A percentile compares a stretch with the other conserved stretches of the same genome.
Evolutionary conservation across 2,329 filamentous ascomycete species (phyloP).

Genomic region (Lecanoromycetidae sp.): DNA sequence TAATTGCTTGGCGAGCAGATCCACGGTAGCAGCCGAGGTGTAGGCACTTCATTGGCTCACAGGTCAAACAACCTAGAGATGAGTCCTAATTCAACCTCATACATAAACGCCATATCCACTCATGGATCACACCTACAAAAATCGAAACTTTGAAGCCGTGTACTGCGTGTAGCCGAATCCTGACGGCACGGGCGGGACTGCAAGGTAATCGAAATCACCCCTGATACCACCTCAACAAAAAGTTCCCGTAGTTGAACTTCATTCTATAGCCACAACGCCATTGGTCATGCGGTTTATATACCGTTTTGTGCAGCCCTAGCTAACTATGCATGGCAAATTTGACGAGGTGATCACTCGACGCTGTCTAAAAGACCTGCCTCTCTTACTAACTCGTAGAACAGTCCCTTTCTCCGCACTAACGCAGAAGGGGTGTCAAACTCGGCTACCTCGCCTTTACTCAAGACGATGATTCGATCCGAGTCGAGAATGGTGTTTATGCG

Average conservation of each 20-base stretch:
- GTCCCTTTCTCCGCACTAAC: constrained; percentile 60
- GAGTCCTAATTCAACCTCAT: too few relatives aligned
- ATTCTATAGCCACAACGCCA: background rate
- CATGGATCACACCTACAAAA: too few relatives aligned
- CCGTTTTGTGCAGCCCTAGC: background rate
- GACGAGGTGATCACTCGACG: constrained; percentile 3
- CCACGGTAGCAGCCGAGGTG: too few relatives aligned
- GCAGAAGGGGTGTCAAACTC: constrained; percentile 83
- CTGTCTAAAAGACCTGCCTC: constrained; percentile 64
- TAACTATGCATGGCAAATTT: background rate
- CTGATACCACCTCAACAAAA: too few relatives aligned
- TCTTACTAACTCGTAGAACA: constrained; percentile 83
- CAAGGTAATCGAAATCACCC: too few relatives aligned
- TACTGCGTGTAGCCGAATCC: too few relatives aligned
- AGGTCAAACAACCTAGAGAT: too few relatives aligned
- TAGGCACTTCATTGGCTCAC: too few relatives aligned
- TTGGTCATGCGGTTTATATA: background rate
- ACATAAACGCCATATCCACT: too few relatives aligned
- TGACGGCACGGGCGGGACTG: too few relatives aligned
- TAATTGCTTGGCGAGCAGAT: too few relatives aligned
- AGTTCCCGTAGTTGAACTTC: background rate
- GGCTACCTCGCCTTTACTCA: constrained; percentile 78
- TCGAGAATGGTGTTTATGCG: constrained; percentile 94
- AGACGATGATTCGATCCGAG: constrained; percentile 79
- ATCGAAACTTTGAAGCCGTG: too few relatives aligned